phyloP scores from a whole-genome alignment of 768 basidiomycete genomes.

The Albatrellus ellisii region DNA sequence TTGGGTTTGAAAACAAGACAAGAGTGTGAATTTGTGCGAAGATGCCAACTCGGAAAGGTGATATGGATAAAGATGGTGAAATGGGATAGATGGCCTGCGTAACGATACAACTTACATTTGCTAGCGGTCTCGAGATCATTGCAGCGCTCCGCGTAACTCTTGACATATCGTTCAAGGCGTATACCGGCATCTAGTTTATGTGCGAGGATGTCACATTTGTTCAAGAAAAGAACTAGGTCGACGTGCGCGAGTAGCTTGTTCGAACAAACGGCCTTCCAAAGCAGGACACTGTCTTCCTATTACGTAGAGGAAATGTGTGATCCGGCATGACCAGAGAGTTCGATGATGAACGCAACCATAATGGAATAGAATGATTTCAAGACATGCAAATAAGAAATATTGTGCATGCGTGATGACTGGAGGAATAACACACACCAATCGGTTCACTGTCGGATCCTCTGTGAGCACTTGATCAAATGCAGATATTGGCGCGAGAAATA shows the following conservation, averaged over 20 bases:
- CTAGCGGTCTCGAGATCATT: slow-evolving; percentile 61
- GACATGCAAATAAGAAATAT: background rate
- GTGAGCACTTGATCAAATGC: slow-evolving; percentile 41
- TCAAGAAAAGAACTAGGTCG: slow-evolving; percentile 68
- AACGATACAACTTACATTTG: slow-evolving; percentile 38
- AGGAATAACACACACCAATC: slow-evolving; percentile 24
- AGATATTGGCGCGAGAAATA: slow-evolving; percentile 47
- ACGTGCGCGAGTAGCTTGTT: slow-evolving; percentile 61
- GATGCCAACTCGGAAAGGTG: background rate
- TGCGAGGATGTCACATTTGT: slow-evolving; percentile 69
- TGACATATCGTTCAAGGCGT: slow-evolving; percentile 51
- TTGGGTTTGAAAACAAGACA: background rate
- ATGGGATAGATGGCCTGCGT: too few relatives aligned
- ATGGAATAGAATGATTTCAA: background rate
- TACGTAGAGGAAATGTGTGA: background rate
- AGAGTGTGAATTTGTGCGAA: background rate
- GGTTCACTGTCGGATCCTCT: slow-evolving; percentile 39
- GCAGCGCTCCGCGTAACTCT: slow-evolving; percentile 53
- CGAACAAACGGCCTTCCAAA: slow-evolving; percentile 63
- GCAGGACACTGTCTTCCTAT: slow-evolving; percentile 63
- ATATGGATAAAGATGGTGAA: background rate
- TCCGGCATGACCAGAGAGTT: background rate
- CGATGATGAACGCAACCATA: background rate
- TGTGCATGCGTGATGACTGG: background rate
- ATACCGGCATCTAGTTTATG: slow-evolving; percentile 53